These are phyloP conservation scores for Luffa aegyptiaca DNA, from an alignment of 306 rosid species.

Conservation along the genomic window DNA sequence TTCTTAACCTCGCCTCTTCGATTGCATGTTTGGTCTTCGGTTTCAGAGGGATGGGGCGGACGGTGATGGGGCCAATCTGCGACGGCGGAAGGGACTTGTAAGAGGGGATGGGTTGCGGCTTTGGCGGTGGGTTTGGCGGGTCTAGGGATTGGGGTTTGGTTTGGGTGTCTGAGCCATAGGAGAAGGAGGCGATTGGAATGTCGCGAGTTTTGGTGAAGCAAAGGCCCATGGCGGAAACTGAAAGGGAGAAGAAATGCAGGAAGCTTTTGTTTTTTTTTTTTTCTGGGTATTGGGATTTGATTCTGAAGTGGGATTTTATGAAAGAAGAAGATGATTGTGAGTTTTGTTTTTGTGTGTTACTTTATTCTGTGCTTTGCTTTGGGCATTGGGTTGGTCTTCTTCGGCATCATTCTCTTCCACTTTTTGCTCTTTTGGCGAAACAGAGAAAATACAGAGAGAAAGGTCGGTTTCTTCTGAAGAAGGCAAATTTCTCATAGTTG, in stretches of 20 bases:
- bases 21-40: too few relatives aligned
- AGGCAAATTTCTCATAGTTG: background rate
- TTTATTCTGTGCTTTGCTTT: conserved; percentile 54
- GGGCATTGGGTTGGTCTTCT: conserved; percentile 16
- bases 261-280: background rate
- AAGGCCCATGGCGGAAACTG: conserved; percentile 36
- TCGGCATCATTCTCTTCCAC: conserved; percentile 25
- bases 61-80: conserved; percentile 34
- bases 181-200: conserved; percentile 31
- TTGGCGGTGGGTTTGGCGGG: conserved; percentile 1
- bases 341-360: background rate
- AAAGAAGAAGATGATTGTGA: background rate
- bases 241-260: background rate
- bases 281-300: background rate
- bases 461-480: background rate
- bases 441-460: background rate
- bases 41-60: conserved; percentile 11
- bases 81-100: conserved; percentile 15
- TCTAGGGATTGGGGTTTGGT: conserved; percentile 10
- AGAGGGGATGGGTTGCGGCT: background rate
- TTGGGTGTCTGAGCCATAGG: conserved; percentile 14
- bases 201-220: conserved; percentile 50
- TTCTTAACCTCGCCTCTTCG: too few relatives aligned
- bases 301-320: background rate
- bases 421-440: conserved; percentile 20